These are phyloP conservation scores for Eragrostis tef DNA, from an alignment of 202 grass and related monocot species.

Conservation along the genomic window DNA sequence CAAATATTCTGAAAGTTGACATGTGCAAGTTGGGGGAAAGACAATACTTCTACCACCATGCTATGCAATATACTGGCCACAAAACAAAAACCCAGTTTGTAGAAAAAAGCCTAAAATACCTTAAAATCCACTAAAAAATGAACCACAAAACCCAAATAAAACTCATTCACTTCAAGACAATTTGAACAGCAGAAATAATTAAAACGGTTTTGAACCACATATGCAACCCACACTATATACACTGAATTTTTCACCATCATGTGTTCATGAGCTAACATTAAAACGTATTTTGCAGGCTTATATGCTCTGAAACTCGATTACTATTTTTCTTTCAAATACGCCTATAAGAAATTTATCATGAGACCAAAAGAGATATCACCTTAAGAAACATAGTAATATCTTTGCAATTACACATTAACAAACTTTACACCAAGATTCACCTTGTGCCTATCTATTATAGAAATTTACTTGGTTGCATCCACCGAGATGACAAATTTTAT, in stretches of 20 bases:
- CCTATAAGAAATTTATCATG: neutral
- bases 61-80: constrained; percentile 2
- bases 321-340: constrained; percentile 15
- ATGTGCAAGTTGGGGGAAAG: neutral
- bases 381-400: constrained; percentile 11
- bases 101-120: constrained; percentile 12
- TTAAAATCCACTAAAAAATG: constrained; percentile 16
- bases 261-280: constrained; percentile 14
- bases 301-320: neutral
- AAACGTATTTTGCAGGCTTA: constrained; percentile 17
- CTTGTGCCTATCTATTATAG: neutral
- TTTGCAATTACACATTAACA: neutral
- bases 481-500: neutral
- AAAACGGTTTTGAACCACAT: neutral
- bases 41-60: neutral
- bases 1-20: constrained; percentile 17
- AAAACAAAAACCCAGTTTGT: neutral
- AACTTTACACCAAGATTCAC: neutral
- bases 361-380: neutral
- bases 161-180: constrained; percentile 18
- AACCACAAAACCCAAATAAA: constrained; percentile 31
- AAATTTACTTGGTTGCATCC: neutral
- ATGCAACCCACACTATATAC: constrained; percentile 11
- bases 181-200: constrained; percentile 5
- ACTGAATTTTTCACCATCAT: constrained; percentile 1